Evolutionary conservation across 331 rosid genomes (phyloP).

Genomic region (Malus hybrid): DNA sequence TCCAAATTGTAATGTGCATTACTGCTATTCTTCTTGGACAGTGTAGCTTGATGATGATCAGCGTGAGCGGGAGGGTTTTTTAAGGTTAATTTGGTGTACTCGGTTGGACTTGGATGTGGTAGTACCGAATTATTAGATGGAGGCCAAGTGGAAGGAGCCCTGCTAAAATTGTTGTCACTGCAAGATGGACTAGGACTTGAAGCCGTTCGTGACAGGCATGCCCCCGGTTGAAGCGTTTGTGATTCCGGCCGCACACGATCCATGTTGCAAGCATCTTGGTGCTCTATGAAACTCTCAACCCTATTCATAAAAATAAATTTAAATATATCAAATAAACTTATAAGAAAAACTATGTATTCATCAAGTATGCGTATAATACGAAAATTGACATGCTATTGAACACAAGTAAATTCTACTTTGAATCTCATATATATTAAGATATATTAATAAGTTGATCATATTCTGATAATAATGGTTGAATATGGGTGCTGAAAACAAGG

Average conservation of each 20-base stretch:
- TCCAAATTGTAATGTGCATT: slow-evolving; percentile 51
- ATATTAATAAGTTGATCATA: too few species aligned
- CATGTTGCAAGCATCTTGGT: slow-evolving; percentile 93
- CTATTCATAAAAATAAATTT: neutral
- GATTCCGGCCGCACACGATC: slow-evolving; percentile 58
- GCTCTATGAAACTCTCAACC: slow-evolving; percentile 33
- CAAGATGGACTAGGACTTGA: slow-evolving; percentile 93
- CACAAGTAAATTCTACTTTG: too few species aligned
- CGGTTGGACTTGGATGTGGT: neutral
- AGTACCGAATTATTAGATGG: slow-evolving; percentile 6
- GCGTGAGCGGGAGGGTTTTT: slow-evolving; percentile 17
- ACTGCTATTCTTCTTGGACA: neutral
- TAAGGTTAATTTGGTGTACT: slow-evolving; percentile 1
- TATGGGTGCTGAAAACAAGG: too few species aligned
- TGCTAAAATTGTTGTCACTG: slow-evolving; percentile 67
- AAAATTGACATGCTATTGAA: too few species aligned
- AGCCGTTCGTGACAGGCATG: slow-evolving; percentile 88
- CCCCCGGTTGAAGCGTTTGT: slow-evolving; percentile 32
- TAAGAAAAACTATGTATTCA: too few species aligned
- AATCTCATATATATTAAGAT: too few species aligned
- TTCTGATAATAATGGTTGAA: too few species aligned
- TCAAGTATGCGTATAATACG: too few species aligned
- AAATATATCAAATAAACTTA: too few species aligned
- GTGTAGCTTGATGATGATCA: neutral
- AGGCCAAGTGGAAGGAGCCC: slow-evolving; percentile 24